Conservation (phyloP, 371 early-diverging fungal species). For the Enterocytospora artemiae region DNA sequence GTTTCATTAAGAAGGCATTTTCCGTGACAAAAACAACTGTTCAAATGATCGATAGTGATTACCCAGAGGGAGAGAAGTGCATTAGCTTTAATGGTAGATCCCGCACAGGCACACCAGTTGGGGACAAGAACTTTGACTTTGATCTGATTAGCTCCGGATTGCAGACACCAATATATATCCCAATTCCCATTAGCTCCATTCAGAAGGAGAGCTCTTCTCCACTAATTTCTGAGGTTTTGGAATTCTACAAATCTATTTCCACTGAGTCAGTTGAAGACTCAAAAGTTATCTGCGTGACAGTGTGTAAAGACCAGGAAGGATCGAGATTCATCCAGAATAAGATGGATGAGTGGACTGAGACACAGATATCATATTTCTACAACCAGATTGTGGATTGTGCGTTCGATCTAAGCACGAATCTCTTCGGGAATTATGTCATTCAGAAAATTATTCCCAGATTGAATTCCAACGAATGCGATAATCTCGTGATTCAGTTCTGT, state of each 20-base stretch:
- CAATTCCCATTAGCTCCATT: neutral
- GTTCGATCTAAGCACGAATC: slow-evolving; percentile 87
- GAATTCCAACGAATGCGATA: slow-evolving; percentile 23
- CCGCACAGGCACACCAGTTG: slow-evolving; percentile 40
- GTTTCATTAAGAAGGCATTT: slow-evolving; percentile 41
- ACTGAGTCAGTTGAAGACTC: neutral
- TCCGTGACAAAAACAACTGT: slow-evolving; percentile 25
- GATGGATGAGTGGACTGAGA: slow-evolving; percentile 74
- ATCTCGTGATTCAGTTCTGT: slow-evolving; percentile 70
- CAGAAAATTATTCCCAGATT: slow-evolving; percentile 72
- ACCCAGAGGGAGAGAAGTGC: slow-evolving; percentile 33
- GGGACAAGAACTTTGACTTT: slow-evolving; percentile 27
- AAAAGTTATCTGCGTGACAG: slow-evolving; percentile 44
- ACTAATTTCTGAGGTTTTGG: neutral
- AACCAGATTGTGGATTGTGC: slow-evolving; percentile 80
- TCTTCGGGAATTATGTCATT: slow-evolving; percentile 98
- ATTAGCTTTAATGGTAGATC: slow-evolving; percentile 34
- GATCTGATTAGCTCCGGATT: neutral
- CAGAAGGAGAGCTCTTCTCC: neutral
- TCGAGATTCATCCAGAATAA: slow-evolving; percentile 96
- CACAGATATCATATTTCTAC: slow-evolving; percentile 87
- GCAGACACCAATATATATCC: slow-evolving; percentile 2
- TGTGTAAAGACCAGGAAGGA: slow-evolving; percentile 95
- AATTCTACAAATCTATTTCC: slow-evolving; percentile 2
- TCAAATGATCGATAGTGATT: slow-evolving; percentile 41